Evolutionary conservation across 805 yeast species (phyloP), one percentile per base, ranked within the genome.

Genomic region (Ogataea salicorniae): DNA sequence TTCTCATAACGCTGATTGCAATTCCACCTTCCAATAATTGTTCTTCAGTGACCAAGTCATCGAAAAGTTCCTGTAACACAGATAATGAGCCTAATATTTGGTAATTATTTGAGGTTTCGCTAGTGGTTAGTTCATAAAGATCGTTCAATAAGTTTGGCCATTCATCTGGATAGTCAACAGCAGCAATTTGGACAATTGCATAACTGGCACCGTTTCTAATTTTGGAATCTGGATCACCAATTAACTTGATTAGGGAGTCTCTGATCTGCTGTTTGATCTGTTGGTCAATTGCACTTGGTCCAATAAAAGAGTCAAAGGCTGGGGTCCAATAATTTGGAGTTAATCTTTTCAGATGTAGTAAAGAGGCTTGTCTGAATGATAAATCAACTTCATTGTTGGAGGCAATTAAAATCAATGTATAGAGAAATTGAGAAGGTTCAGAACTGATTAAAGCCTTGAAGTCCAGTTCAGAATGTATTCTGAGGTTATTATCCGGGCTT

Each of bases 151-250:
- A 69, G 20, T 73, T 75, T 0, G 97, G 96, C 98, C 98, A 92
- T 61, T 89, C 95, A 60, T 94, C 98, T 0, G 99, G 99, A 59
- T 79, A 92, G 60, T 92, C 99, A 1, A 83, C 86, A 3, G 86
- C 84, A 0, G 96, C 89, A 15, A 92, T 87, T 58, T 87, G 95
- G 5, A 86, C 86, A 16, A 90, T 77, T 15, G 87, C 83, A 53
- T 87, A 83, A 1, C 91, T 81, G 2, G 86, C 78, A 43, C 86
- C 76, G 31, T 74, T 76, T 49, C 88, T 73, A 15, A 91, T 69
- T 56, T 84, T 87, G 9, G 84, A 70, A 51, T 77, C 76, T 1
- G 72, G 66, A 3, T 72, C 64, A 6, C 70, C 71, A 17, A 79
- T 70, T 31, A 87, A 62, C 3, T 61, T 52, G 38, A 91, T 50